Evolutionary conservation across 352 stramenopile species (phyloP).

Genomic region (Globisporangium uncinulatum): DNA sequence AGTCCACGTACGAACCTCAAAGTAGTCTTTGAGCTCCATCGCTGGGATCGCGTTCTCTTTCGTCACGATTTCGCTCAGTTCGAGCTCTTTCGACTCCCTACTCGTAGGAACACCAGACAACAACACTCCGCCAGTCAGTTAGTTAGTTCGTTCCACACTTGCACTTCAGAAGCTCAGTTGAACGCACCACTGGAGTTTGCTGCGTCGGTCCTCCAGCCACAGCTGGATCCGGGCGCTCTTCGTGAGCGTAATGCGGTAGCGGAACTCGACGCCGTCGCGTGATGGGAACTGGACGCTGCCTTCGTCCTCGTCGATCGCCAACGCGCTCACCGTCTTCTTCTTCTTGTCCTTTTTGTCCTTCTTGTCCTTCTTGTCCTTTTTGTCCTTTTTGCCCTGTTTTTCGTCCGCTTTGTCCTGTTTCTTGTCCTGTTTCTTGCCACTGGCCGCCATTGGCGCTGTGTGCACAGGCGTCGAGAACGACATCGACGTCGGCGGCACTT

Average conservation of each 20-base stretch:
- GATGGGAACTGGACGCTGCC: background rate
- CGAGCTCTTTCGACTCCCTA: slow-evolving; percentile 11
- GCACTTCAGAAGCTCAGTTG: background rate
- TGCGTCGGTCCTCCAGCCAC: slow-evolving; percentile 2
- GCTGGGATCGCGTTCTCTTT: slow-evolving; percentile 1
- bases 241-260: slow-evolving; percentile 5
- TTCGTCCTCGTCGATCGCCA: slow-evolving; percentile 13
- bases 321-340: background rate
- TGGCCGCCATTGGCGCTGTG: background rate
- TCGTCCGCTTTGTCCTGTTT: background rate
- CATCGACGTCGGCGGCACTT: background rate
- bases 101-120: background rate
- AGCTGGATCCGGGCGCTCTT: slow-evolving; percentile 1
- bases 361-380: background rate
- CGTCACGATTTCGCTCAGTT: slow-evolving; percentile 5
- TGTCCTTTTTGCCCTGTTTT: background rate
- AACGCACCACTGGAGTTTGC: slow-evolving; percentile 4
- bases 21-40: slow-evolving; percentile 11
- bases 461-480: background rate
- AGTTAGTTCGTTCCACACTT: background rate
- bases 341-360: background rate
- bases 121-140: background rate
- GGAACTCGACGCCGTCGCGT: background rate
- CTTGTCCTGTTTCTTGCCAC: background rate
- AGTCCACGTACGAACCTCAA: background rate